These are phyloP conservation scores for Chloroidium sp. DNA, from an alignment of 163 green algal species.

Conservation along the genomic window DNA sequence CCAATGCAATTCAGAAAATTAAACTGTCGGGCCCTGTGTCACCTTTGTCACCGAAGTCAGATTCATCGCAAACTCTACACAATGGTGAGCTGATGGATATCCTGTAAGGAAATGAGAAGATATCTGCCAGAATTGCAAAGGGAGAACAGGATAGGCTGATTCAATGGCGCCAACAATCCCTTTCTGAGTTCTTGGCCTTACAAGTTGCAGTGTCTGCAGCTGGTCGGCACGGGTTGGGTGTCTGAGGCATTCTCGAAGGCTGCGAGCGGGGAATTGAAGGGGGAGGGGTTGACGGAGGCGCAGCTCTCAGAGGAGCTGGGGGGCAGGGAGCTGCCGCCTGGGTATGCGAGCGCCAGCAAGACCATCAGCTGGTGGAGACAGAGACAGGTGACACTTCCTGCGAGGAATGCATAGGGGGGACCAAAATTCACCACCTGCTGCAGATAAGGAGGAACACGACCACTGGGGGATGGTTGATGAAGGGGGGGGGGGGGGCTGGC, in stretches of 20 bases:
- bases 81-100: neutral
- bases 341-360: slow-evolving; percentile 17
- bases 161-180: neutral
- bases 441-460: too few species aligned
- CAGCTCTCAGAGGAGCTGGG: slow-evolving; percentile 43
- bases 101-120: neutral
- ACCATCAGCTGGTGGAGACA: slow-evolving; percentile 64
- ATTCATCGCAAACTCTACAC: neutral
- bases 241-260: neutral
- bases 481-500: too few species aligned
- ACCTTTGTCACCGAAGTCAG: neutral
- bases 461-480: too few species aligned
- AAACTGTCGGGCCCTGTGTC: too few species aligned
- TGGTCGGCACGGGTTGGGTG: neutral
- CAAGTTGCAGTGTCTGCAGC: neutral
- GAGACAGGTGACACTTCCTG: slow-evolving; percentile 23
- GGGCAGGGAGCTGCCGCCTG: slow-evolving; percentile 12
- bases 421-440: too few species aligned
- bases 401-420: too few species aligned
- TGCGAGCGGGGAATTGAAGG: slow-evolving; percentile 28
- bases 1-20: too few species aligned
- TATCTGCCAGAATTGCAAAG: neutral
- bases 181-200: neutral
- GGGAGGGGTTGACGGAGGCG: slow-evolving; percentile 43
- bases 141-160: neutral